A percentile compares a stretch with the other conserved stretches of the same genome.
Conservation (phyloP, 306 rosid species). For the Pterocarpus macrocarpus region DNA sequence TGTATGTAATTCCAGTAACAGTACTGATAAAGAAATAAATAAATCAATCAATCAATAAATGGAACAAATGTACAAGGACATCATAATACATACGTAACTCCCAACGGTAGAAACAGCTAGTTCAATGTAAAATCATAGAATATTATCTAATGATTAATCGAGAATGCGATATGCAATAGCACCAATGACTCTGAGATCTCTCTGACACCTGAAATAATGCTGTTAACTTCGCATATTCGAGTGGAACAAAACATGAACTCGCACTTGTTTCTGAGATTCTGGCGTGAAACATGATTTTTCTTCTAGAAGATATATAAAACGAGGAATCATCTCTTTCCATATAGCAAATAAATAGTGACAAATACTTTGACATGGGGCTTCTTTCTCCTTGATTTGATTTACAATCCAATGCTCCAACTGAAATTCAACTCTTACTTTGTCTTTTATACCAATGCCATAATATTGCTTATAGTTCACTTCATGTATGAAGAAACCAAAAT, state of each 20-base stretch:
- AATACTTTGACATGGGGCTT: not conserved
- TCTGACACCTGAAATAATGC: not conserved
- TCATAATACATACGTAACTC: not conserved
- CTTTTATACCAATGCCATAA: not conserved
- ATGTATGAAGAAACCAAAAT: conserved; percentile 35
- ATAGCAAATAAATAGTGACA: not conserved
- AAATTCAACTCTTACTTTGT: not conserved
- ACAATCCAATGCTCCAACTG: conserved; percentile 2
- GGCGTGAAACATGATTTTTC: conserved; percentile 3
- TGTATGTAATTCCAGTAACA: too few relatives aligned
- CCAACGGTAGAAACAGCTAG: not conserved
- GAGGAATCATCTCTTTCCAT: not conserved
- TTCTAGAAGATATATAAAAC: not conserved
- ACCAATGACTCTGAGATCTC: not conserved
- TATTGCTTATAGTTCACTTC: conserved; percentile 16
- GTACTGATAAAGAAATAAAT: too few relatives aligned
- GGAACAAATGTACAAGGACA: too few relatives aligned
- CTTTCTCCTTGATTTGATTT: conserved; percentile 16
- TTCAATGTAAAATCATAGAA: not conserved
- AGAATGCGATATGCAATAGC: not conserved
- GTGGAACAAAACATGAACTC: not conserved
- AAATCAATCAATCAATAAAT: too few relatives aligned
- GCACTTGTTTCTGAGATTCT: not conserved
- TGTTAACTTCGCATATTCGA: not conserved
- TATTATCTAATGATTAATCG: not conserved